These are phyloP conservation scores for Trichosporon faecale DNA, from an alignment of 1,284 basidiomycete species.

Conservation along the genomic window DNA sequence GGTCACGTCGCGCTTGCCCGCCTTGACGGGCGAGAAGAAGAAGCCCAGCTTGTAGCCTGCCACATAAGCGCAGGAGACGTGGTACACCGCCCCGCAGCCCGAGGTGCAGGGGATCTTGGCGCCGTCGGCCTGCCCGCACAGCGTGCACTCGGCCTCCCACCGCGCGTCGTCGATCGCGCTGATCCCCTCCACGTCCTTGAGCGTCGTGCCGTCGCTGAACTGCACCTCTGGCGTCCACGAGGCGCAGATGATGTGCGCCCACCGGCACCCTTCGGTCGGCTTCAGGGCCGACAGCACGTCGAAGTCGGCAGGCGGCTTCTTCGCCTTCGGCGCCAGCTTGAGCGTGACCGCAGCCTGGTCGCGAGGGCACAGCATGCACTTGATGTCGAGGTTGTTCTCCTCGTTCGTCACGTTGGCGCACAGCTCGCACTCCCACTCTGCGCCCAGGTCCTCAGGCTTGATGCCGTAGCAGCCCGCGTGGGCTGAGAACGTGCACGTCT, in stretches of 20 bases:
- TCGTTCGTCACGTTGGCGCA: conserved; percentile 73
- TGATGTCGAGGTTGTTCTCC: conserved; percentile 64
- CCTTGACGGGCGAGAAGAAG: conserved; percentile 79
- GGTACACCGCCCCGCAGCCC: conserved; percentile 76
- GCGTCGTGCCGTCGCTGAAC: conserved; percentile 68
- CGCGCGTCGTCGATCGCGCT: conserved; percentile 61
- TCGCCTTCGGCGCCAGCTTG: conserved; percentile 23
- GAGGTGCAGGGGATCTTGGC: conserved; percentile 72
- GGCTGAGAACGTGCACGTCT: conserved; percentile 68
- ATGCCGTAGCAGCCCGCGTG: conserved; percentile 72
- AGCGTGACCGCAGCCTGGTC: conserved; percentile 14
- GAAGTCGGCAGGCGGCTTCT: conserved; percentile 57
- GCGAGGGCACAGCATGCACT: conserved; percentile 52
- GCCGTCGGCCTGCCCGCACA: conserved; percentile 69
- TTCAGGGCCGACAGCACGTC: conserved; percentile 80
- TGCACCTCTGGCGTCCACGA: conserved; percentile 79
- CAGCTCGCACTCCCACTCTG: conserved; percentile 78
- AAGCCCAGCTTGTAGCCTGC: conserved; percentile 81
- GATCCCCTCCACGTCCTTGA: conserved; percentile 82
- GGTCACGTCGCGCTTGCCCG: conserved; percentile 61
- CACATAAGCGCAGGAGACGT: conserved; percentile 86
- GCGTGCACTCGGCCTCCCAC: conserved; percentile 50
- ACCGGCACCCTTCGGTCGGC: conserved; percentile 88
- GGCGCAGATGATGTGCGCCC: conserved; percentile 87
- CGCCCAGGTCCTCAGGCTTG: conserved; percentile 60